Evolutionary conservation across 768 basidiomycete genomes (phyloP).

Genomic region (Phlebiopsis gigantea): DNA sequence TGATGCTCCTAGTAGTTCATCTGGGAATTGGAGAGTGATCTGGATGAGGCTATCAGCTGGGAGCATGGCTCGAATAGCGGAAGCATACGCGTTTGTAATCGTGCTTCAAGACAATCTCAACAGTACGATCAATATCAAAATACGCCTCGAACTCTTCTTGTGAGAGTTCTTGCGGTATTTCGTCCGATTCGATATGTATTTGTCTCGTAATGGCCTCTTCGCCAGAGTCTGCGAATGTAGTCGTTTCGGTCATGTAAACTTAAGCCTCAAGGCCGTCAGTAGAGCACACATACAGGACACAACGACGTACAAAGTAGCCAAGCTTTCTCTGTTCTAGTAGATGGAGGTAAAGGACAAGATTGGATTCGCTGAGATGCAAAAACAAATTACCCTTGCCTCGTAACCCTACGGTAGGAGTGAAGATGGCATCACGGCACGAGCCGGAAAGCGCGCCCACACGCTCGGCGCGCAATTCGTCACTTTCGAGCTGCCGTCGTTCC

Average conservation of each 20-base stretch:
- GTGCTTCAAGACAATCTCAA: constrained; percentile 50
- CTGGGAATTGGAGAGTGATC: constrained; percentile 94
- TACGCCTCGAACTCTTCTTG: constrained; percentile 49
- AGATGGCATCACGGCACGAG: constrained; percentile 6
- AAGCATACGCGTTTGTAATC: constrained; percentile 61
- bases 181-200: constrained; percentile 42
- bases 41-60: not conserved
- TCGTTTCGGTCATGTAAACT: constrained; percentile 17
- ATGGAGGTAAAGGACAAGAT: not conserved
- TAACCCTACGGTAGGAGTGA: not conserved
- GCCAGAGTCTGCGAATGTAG: constrained; percentile 49
- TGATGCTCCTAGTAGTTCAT: constrained; percentile 82
- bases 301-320: not conserved
- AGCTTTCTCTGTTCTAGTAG: not conserved
- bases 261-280: not conserved
- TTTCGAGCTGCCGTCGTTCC: not conserved
- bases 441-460: not conserved
- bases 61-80: not conserved
- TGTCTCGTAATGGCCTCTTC: constrained; percentile 58
- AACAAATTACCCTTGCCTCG: not conserved
- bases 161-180: constrained; percentile 20
- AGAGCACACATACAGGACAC: not conserved
- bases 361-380: not conserved
- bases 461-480: constrained; percentile 9
- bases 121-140: constrained; percentile 73